These are phyloP conservation scores for Exutisphaerella laricina DNA, from an alignment of 2,329 filamentous ascomycete genomes.

Conservation along the genomic window DNA sequence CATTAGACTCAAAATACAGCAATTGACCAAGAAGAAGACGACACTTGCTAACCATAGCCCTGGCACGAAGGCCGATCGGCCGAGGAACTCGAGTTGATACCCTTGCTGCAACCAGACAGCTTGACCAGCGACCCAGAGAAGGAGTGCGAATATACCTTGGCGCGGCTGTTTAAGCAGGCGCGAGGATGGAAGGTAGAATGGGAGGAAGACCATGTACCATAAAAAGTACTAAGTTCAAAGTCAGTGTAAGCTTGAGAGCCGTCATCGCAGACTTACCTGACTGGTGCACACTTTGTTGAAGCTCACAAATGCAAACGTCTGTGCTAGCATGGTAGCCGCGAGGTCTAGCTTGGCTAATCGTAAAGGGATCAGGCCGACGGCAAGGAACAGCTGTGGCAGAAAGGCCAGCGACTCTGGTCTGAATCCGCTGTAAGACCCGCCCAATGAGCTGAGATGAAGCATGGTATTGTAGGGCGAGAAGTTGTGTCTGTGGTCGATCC, in stretches of 20 bases:
- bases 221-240: slow-evolving; percentile 73
- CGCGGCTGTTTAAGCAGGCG: slow-evolving; percentile 58
- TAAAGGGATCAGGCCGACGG: slow-evolving; percentile 69
- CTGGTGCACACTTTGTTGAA: slow-evolving; percentile 99
- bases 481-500: slow-evolving; percentile 95
- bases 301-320: slow-evolving; percentile 94
- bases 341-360: slow-evolving; percentile 75
- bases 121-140: slow-evolving; percentile 71
- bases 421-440: slow-evolving; percentile 40
- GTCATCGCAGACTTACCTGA: slow-evolving; percentile 56
- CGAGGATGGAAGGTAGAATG: slow-evolving; percentile 80
- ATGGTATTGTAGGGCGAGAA: slow-evolving; percentile 95
- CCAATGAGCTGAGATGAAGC: slow-evolving; percentile 76
- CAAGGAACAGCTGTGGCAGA: slow-evolving; percentile 76
- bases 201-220: slow-evolving; percentile 93
- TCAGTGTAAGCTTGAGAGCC: slow-evolving; percentile 8
- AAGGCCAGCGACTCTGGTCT: slow-evolving; percentile 78
- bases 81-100: slow-evolving; percentile 54
- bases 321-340: slow-evolving; percentile 78
- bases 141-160: slow-evolving; percentile 60
- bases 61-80: slow-evolving; percentile 75
- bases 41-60: slow-evolving; percentile 73
- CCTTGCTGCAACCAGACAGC: slow-evolving; percentile 47
- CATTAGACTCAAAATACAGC: slow-evolving; percentile 78
- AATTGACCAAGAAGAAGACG: slow-evolving; percentile 77